Base-by-base conservation (phyloP, 164 flowering plant species). In the Stephania yunnanensis region DNA sequence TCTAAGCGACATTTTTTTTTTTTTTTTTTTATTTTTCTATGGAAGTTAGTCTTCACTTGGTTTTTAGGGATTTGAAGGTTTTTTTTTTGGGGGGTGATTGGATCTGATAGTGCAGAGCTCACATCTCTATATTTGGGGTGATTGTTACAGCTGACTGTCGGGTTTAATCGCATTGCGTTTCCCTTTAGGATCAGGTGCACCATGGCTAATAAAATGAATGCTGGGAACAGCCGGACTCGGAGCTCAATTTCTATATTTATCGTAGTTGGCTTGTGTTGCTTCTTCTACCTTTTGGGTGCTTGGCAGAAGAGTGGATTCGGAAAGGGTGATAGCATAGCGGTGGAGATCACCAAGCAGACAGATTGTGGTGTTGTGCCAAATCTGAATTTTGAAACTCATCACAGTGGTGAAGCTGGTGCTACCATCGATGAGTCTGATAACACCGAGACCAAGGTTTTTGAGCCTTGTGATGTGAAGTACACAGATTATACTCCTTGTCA, bases 251-350 rank as follows among this genome's bases (percentile, higher is more conserved):
- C 90, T 29, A 89, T 94, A 64, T 85, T 91, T 55, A 88, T 94
- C 66, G 90, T 92, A 36, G 86, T 85, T 75, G 98, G 97, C 45
- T 75, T 94, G 75, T 94, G 98, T 77, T 89, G 93, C 79, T 92
- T 92, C 82, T 94, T 94, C 78, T 94, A 92, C 77, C 82, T 91
- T 74, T 79, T 94, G 81, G 98, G 98, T n/a, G 95, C 94, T 36
- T 94, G 98, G 98, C 97, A 94, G 75, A 91, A 89, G 76, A 94
- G 97, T 84, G 98, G 95, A 6, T 94, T 92, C 78, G 97, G 97
- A 17, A 94, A 94, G 83, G 98, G 94, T 70, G 98, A 92, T 74
- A 86, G 87, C 73, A 89, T 92, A 81, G 94, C 97, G 46, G 36
- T 86, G 64, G 88, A 86, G 80, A 85, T 94, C 50, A 86, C 93